These are phyloP conservation scores for Cornus controversa DNA, from an alignment of 148 eudicot species.

Conservation along the genomic window DNA sequence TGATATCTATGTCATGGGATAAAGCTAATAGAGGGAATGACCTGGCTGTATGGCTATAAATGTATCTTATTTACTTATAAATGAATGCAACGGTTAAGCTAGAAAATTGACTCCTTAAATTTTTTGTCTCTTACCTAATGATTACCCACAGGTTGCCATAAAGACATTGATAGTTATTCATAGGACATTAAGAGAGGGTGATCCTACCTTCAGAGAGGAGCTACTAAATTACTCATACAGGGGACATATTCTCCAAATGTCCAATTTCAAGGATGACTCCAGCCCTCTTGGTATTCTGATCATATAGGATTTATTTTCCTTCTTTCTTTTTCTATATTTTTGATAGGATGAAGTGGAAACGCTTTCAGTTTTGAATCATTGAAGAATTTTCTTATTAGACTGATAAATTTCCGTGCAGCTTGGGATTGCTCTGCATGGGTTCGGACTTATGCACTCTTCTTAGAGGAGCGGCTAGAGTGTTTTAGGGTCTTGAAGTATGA, in stretches of 20 bases:
- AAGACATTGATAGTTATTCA: constrained; percentile 88
- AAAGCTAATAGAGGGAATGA: not conserved
- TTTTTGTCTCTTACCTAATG: not conserved
- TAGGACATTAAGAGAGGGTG: constrained; percentile 89
- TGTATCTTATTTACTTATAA: too few species aligned
- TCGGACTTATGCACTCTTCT: constrained; percentile 82
- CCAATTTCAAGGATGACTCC: constrained; percentile 95
- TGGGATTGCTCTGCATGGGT: constrained; percentile 99
- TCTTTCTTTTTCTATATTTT: not conserved
- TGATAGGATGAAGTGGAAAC: too few species aligned
- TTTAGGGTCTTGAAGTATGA: constrained; percentile 75
- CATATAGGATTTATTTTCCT: not conserved
- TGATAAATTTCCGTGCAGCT: constrained; percentile 37
- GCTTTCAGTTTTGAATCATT: too few species aligned
- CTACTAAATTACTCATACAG: constrained; percentile 68
- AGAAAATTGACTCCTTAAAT: not conserved
- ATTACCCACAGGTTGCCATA: constrained; percentile 67
- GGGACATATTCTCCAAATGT: constrained; percentile 71
- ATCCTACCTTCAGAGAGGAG: constrained; percentile 93
- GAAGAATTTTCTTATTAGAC: not conserved
- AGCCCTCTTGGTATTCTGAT: constrained; percentile 70
- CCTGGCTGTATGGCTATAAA: not conserved
- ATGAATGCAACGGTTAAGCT: not conserved
- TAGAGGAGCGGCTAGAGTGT: constrained; percentile 95
- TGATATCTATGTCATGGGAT: not conserved